phyloP scores from a whole-genome alignment of 768 basidiomycete genomes.

The Chalciporus piperatus region DNA sequence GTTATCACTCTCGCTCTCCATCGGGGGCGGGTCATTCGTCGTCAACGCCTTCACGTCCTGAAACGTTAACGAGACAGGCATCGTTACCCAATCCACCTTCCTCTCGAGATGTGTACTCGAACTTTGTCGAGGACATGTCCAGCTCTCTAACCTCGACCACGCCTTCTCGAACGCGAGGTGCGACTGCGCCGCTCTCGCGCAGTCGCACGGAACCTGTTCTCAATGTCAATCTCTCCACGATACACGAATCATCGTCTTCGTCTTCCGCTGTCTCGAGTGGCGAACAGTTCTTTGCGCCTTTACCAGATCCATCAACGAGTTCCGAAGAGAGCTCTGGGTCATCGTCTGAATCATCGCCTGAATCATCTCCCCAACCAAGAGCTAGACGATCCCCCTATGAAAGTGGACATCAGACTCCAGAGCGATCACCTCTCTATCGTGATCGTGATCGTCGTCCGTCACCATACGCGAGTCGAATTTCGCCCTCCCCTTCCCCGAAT shows the following conservation, averaged over 20 bases:
- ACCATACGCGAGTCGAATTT: conserved; percentile 18
- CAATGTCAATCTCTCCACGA: conserved; percentile 22
- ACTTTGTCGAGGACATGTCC: conserved; percentile 27
- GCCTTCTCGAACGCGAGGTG: conserved; percentile 14
- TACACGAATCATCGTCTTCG: conserved; percentile 25
- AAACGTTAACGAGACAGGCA: conserved; percentile 23
- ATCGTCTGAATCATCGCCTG: conserved; percentile 24
- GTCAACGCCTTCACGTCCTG: conserved; percentile 15
- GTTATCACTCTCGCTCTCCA: conserved; percentile 23
- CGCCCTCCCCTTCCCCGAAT: not conserved
- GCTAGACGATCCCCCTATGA: conserved; percentile 24
- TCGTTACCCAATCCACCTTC: conserved; percentile 26
- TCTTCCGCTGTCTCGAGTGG: conserved; percentile 20
- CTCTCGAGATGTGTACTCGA: conserved; percentile 17
- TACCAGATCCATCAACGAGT: conserved; percentile 11
- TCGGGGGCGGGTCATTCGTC: conserved; percentile 16
- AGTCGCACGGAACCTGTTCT: conserved; percentile 32
- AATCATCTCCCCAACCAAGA: conserved; percentile 30
- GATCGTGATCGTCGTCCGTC: conserved; percentile 14
- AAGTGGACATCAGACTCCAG: conserved; percentile 15
- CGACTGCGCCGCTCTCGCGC: conserved; percentile 16
- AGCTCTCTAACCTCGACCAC: conserved; percentile 17
- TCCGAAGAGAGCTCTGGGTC: no score
- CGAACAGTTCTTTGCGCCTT: conserved; percentile 26
- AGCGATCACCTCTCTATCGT: conserved; percentile 29